phyloP scores from a whole-genome alignment of 805 yeast genomes.

The Starmera quercuum region DNA sequence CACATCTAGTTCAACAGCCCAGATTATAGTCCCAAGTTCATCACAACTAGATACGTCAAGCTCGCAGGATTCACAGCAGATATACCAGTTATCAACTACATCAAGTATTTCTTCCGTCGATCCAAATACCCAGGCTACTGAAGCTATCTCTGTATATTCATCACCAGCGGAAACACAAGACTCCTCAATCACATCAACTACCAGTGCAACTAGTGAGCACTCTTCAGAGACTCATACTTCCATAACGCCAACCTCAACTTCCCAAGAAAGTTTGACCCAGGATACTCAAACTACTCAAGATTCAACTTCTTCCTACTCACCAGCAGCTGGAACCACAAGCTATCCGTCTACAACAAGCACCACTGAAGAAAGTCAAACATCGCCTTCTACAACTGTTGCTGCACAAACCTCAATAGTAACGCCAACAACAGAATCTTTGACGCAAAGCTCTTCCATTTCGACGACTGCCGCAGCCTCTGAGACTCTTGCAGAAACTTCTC shows the following conservation, averaged over 20 bases:
- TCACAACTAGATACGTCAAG: too few relatives aligned
- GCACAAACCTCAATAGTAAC: background rate
- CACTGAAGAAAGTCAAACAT: background rate
- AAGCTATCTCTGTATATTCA: too few relatives aligned
- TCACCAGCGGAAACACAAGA: background rate
- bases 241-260: background rate
- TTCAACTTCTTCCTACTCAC: background rate
- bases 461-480: constrained; percentile 1
- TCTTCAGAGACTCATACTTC: constrained; percentile 1
- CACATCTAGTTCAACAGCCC: too few relatives aligned
- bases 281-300: background rate
- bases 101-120: too few relatives aligned
- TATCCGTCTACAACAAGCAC: background rate
- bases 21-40: too few relatives aligned
- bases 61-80: too few relatives aligned
- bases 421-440: background rate
- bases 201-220: too few relatives aligned
- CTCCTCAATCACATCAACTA: background rate
- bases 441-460: background rate
- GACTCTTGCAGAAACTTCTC: constrained; percentile 3
- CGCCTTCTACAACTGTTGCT: background rate
- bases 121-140: too few relatives aligned
- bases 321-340: constrained; percentile 1
- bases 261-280: background rate
- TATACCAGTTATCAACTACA: too few relatives aligned